These are phyloP conservation scores for Hirschioporus abietinus DNA, from an alignment of 768 basidiomycete genomes.

Conservation along the genomic window DNA sequence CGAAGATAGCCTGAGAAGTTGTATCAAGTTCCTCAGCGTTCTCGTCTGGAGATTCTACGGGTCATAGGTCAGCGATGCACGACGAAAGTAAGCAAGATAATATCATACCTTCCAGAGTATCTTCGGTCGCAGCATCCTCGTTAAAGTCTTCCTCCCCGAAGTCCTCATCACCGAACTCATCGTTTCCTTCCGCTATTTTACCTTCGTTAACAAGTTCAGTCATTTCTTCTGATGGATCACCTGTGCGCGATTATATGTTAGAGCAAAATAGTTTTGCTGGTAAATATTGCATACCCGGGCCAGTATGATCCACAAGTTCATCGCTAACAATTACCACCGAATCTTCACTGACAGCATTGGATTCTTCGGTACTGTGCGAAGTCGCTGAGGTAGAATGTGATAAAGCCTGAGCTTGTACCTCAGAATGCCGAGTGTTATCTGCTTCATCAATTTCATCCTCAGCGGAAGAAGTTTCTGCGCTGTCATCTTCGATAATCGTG, in stretches of 20 bases:
- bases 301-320: background rate
- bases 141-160: background rate
- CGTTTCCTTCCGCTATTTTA: background rate
- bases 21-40: background rate
- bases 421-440: background rate
- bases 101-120: background rate
- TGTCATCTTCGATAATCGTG: conserved; percentile 11
- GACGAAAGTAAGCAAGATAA: background rate
- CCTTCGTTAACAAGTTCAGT: background rate
- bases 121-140: background rate
- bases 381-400: background rate
- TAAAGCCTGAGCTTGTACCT: background rate
- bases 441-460: background rate
- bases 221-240: background rate
- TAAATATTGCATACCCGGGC: background rate
- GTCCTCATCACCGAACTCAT: background rate
- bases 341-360: background rate
- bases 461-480: conserved; percentile 5
- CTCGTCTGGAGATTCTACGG: background rate
- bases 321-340: background rate
- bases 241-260: background rate
- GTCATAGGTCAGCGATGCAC: background rate
- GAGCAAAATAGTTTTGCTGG: background rate
- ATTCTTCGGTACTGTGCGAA: background rate
- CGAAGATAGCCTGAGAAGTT: background rate